phyloP scores from a whole-genome alignment of 163 green algal species.

The Volvox carteri region DNA sequence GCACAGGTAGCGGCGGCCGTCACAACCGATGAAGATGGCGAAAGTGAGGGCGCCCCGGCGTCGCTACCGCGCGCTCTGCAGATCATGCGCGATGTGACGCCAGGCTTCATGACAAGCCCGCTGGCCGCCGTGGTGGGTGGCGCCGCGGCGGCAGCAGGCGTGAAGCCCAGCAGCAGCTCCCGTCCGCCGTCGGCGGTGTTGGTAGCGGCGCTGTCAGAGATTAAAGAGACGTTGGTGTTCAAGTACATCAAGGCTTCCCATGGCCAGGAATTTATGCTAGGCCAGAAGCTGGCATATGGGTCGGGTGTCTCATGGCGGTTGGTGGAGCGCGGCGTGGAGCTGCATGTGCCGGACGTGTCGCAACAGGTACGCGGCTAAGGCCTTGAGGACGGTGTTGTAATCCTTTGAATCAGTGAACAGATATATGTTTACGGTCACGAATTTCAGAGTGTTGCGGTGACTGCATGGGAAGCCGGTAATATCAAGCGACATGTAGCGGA shows the following conservation, averaged over 20 bases:
- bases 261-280: slow-evolving; percentile 61
- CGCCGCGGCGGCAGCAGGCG: not conserved
- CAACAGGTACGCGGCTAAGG: not conserved
- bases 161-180: not conserved
- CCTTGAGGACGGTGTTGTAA: too few relatives aligned
- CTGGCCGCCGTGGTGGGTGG: slow-evolving; percentile 43
- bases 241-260: slow-evolving; percentile 54
- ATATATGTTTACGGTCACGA: too few relatives aligned
- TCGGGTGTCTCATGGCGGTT: slow-evolving; percentile 55
- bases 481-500: too few relatives aligned
- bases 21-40: not conserved
- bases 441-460: too few relatives aligned
- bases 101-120: slow-evolving; percentile 44
- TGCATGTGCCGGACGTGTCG: slow-evolving; percentile 56
- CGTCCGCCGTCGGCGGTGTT: slow-evolving; percentile 13
- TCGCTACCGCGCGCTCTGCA: slow-evolving; percentile 2
- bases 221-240: slow-evolving; percentile 52
- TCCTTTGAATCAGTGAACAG: too few relatives aligned
- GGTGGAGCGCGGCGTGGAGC: slow-evolving; percentile 20
- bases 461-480: too few relatives aligned
- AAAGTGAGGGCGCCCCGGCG: not conserved
- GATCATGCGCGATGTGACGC: slow-evolving; percentile 4
- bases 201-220: slow-evolving; percentile 15
- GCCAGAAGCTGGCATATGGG: slow-evolving; percentile 54
- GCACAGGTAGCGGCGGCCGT: not conserved